Conservation (phyloP, 2,329 filamentous ascomycete genomes). For the Stromatinia cepivora region DNA sequence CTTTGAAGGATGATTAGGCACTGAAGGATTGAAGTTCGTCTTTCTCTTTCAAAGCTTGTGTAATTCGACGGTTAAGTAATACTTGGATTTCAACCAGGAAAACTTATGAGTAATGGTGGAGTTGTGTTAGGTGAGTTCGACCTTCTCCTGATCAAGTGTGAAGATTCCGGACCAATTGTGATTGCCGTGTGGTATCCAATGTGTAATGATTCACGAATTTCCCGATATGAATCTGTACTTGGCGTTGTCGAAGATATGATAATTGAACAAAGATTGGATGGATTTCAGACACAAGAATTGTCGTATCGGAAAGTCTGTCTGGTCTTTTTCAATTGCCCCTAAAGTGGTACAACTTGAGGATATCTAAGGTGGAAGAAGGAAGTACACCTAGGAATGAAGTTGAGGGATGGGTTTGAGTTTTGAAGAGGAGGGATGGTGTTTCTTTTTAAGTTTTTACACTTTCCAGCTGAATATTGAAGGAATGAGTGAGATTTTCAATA, state of each 20-base stretch:
- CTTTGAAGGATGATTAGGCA: slow-evolving; percentile 23
- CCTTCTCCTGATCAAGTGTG: slow-evolving; percentile 5
- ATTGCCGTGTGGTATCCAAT: slow-evolving; percentile 6
- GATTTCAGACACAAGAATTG: slow-evolving; percentile 20
- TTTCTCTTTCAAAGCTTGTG: slow-evolving; percentile 4
- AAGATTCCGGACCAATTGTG: slow-evolving; percentile 7
- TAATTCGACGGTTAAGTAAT: neutral
- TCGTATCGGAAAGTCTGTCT: neutral
- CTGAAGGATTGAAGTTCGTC: neutral
- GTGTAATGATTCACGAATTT: slow-evolving; percentile 15
- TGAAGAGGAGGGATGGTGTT: neutral
- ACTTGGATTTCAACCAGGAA: neutral
- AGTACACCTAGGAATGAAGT: neutral
- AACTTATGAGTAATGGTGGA: neutral
- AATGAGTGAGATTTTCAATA: neutral
- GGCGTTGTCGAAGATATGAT: slow-evolving; percentile 7
- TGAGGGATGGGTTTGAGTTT: neutral
- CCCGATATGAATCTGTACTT: slow-evolving; percentile 6
- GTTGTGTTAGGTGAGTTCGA: neutral
- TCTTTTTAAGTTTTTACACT: neutral
- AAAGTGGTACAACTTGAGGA: slow-evolving; percentile 2
- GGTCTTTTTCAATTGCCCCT: neutral
- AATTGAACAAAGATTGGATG: slow-evolving; percentile 2
- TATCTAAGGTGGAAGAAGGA: neutral
- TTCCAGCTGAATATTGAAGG: slow-evolving; percentile 14